Conservation (phyloP, 352 stramenopile species). For the Globisporangium camurandrum region DNA sequence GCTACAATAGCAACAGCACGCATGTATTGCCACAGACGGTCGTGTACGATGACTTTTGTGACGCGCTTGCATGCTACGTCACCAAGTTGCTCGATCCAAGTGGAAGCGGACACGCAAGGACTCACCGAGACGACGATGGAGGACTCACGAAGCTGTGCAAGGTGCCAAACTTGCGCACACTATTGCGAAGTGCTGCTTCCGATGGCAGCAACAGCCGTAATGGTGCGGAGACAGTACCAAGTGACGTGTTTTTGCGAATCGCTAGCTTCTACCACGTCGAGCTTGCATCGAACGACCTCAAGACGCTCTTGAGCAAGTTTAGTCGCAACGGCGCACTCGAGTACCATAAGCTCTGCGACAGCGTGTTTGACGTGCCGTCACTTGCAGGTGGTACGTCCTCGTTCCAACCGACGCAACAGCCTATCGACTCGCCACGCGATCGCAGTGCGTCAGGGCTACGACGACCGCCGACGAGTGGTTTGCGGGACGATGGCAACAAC, state of each 20-base stretch:
- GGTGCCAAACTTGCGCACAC: conserved; percentile 13
- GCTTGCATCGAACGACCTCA: conserved; percentile 24
- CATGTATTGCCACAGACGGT: conserved; percentile 10
- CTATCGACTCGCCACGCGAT: not conserved
- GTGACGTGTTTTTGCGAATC: conserved; percentile 22
- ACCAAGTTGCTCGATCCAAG: not conserved
- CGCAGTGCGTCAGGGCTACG: not conserved
- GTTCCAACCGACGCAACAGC: not conserved
- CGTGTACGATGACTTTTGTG: conserved; percentile 56
- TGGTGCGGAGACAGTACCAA: conserved; percentile 5
- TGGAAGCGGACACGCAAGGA: not conserved
- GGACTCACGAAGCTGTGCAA: conserved; percentile 26
- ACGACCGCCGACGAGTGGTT: too few species aligned
- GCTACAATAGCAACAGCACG: not conserved
- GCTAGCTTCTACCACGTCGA: conserved; percentile 17
- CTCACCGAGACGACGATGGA: not conserved
- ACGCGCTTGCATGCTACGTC: conserved; percentile 20
- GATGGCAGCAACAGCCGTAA: too few species aligned
- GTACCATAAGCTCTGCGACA: conserved; percentile 30
- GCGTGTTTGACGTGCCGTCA: conserved; percentile 22
- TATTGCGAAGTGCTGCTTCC: conserved; percentile 14
- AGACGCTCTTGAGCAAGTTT: conserved; percentile 21
- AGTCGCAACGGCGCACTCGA: conserved; percentile 23
- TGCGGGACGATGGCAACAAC: too few species aligned
- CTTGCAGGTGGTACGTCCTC: not conserved